A percentile compares a stretch with the other conserved stretches of the same genome.
These are phyloP conservation scores for Apiotrichum sp. DNA, from an alignment of 1,284 basidiomycete species.

Conservation along the genomic window DNA sequence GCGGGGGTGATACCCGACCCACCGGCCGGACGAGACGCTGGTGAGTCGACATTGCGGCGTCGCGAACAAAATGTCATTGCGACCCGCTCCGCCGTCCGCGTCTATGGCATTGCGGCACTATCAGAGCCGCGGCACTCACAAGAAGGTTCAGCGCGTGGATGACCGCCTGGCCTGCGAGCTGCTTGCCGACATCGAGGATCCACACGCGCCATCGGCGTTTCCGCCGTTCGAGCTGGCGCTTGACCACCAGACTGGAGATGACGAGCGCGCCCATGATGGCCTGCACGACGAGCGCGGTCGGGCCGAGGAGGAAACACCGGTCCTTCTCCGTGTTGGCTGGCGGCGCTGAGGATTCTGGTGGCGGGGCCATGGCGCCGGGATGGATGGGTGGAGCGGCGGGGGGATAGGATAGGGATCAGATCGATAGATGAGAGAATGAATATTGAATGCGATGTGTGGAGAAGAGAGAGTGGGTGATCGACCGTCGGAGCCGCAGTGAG, in stretches of 20 bases:
- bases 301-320: constrained; percentile 48
- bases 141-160: constrained; percentile 82
- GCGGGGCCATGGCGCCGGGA: constrained; percentile 34
- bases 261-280: constrained; percentile 71
- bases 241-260: constrained; percentile 74
- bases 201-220: constrained; percentile 87
- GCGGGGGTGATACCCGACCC: too few relatives aligned
- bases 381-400: not conserved
- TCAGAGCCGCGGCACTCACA: constrained; percentile 44
- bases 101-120: too few relatives aligned
- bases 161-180: constrained; percentile 84
- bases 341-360: constrained; percentile 19
- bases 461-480: too few relatives aligned
- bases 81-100: too few relatives aligned
- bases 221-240: constrained; percentile 76
- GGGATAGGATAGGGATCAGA: not conserved
- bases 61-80: too few relatives aligned
- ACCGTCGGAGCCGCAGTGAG: too few relatives aligned
- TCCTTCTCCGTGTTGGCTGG: constrained; percentile 22
- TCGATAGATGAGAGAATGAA: not conserved
- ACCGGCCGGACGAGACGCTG: too few relatives aligned
- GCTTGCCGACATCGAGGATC: constrained; percentile 85
- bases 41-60: too few relatives aligned
- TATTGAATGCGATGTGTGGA: too few relatives aligned
- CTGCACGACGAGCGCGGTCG: constrained; percentile 47